Conservation (phyloP, 805 yeast genomes). For the Wilhelminamyces savonicus region DNA sequence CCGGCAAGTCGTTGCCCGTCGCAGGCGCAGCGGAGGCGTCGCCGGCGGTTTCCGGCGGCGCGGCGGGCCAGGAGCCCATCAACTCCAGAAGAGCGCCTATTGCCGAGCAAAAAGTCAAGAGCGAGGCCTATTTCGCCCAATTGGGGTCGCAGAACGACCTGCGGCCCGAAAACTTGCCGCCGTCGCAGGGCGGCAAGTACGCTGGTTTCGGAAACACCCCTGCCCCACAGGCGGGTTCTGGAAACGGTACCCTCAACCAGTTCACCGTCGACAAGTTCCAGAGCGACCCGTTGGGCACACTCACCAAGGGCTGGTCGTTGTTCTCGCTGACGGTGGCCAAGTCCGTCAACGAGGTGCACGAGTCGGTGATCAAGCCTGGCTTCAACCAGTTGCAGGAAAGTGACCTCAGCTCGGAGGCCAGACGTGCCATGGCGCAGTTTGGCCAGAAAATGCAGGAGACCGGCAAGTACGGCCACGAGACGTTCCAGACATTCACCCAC, state of each 20-base stretch:
- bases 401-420: constrained; percentile 77
- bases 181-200: constrained; percentile 90
- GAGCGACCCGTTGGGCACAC: constrained; percentile 84
- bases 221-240: constrained; percentile 28
- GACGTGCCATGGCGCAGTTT: constrained; percentile 92
- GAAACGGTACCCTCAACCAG: constrained; percentile 44
- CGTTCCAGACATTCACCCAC: constrained; percentile 51
- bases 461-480: constrained; percentile 66
- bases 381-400: constrained; percentile 69
- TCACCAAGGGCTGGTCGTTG: constrained; percentile 90
- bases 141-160: constrained; percentile 67
- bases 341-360: constrained; percentile 80
- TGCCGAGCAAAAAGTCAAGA: constrained; percentile 45
- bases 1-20: constrained; percentile 37
- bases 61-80: constrained; percentile 17
- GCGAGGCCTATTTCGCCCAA: constrained; percentile 76
- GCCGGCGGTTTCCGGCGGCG: constrained; percentile 13
- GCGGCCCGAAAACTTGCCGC: constrained; percentile 77
- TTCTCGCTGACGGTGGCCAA: constrained; percentile 81
- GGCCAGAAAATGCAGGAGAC: constrained; percentile 93
- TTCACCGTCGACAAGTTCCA: constrained; percentile 67
- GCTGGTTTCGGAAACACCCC: constrained; percentile 89
- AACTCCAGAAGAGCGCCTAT: constrained; percentile 38
- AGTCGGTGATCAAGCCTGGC: constrained; percentile 87
- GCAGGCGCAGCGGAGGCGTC: constrained; percentile 2